Evolutionary conservation across 257 asterid species (phyloP), one percentile per base, ranked within the genome.

Genomic region (Primulina huaijiensis): DNA sequence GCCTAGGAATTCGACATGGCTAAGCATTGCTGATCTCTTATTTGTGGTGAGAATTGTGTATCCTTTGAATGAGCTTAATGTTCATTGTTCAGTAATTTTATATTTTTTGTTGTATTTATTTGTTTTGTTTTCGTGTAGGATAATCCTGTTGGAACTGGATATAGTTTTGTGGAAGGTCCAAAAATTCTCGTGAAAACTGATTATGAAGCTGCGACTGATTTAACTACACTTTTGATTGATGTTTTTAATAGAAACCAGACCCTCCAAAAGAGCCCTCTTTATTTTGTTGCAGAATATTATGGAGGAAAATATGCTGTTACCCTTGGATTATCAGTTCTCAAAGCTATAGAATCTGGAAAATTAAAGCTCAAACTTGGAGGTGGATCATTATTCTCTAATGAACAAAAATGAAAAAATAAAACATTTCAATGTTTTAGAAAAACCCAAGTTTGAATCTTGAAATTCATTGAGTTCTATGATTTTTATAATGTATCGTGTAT

Each of bases 91-190:
- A 3, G 16, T 16, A 16, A 46, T 46, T 46, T 27, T 37, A n/a
- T 62, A 3, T 23, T 25, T 23, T 31, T 34, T 35, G 43, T 3
- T 70, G 23, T 35, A 12, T 25, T 31, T 59, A 53, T 40, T 4
- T 5, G 6, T 46, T 19, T 40, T 4, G 12, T 58, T 30, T 65
- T 43, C 33, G 19, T 71, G 12, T 76, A 93, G 99, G 99, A 93
- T 81, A 84, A 86, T 82, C 99, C 99, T 64, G 99, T 93, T 65
- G 99, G 99, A 67, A 87, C 96, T 0, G 99, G 99, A 46, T 94
- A 85, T 77, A 91, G 97, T 80, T 91, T 81, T 82, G 99, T 94
- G 80, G 99, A 94, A 77, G 93, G 91, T 72, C 57, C 73, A 0
- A 85, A 74, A 0, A 67, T 87, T 70, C 67, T 89, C 46, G 96